Conservation (phyloP, 805 yeast genomes). For the Wickerhamiella parazyma region DNA sequence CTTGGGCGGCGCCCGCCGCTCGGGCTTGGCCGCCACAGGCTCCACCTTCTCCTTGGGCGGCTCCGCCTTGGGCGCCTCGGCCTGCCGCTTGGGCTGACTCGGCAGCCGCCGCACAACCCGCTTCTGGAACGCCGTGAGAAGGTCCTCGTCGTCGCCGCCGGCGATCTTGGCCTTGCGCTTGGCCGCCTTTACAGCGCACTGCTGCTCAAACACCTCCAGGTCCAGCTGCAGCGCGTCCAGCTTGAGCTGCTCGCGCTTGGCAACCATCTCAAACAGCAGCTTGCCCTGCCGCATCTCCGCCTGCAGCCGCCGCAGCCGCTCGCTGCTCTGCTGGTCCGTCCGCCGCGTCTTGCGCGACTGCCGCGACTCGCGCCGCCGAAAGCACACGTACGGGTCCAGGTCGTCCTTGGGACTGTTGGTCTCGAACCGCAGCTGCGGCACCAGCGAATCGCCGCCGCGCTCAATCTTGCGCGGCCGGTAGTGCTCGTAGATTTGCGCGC, state of each 20-base stretch:
- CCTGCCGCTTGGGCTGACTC: not conserved
- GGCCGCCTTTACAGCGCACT: slow-evolving; percentile 56
- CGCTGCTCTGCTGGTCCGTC: slow-evolving; percentile 81
- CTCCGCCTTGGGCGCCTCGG: slow-evolving; percentile 5
- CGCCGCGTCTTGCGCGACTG: slow-evolving; percentile 94
- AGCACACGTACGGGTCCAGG: slow-evolving; percentile 81
- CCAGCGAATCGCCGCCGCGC: slow-evolving; percentile 54
- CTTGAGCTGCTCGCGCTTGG: slow-evolving; percentile 58
- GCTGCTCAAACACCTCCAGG: slow-evolving; percentile 50
- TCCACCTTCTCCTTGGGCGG: slow-evolving; percentile 11
- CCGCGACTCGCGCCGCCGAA: slow-evolving; percentile 87
- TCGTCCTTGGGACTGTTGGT: slow-evolving; percentile 71
- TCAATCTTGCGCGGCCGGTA: slow-evolving; percentile 66
- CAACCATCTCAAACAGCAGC: slow-evolving; percentile 51
- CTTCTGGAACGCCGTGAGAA: slow-evolving; percentile 35
- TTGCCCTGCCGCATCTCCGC: slow-evolving; percentile 66
- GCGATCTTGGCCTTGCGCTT: slow-evolving; percentile 64
- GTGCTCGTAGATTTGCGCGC: slow-evolving; percentile 57
- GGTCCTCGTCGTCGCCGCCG: slow-evolving; percentile 74
- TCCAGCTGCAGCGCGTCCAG: slow-evolving; percentile 51
- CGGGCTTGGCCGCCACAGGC: slow-evolving; percentile 20
- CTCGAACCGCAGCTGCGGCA: slow-evolving; percentile 70
- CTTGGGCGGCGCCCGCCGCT: slow-evolving; percentile 41
- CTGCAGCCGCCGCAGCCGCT: slow-evolving; percentile 59
- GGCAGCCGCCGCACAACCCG: slow-evolving; percentile 13